Percentiles rank a stretch among this genome's conserved stretches.
Conservation (phyloP, 2,329 filamentous ascomycete species). For the Achaetomium macrosporum region DNA sequence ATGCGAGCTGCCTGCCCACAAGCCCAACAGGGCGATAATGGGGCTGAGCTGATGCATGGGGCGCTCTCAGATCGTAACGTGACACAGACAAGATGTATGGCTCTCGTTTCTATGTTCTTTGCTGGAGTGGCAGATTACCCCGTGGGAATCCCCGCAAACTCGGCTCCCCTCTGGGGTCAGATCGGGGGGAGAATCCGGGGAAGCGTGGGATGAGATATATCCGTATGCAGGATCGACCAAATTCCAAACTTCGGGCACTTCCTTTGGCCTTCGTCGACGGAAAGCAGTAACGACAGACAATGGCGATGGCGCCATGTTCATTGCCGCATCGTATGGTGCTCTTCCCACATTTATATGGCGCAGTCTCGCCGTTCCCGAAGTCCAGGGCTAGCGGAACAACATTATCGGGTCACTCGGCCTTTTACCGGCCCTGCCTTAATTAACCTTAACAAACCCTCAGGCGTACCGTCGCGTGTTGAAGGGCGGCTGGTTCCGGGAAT, state of each 20-base stretch:
- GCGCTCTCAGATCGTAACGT: slow-evolving; percentile 6
- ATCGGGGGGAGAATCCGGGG: slow-evolving; percentile 22
- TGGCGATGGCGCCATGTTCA: slow-evolving; percentile 17
- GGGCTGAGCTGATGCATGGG: slow-evolving; percentile 15
- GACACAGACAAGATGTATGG: slow-evolving; percentile 4
- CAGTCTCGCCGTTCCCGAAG: not conserved
- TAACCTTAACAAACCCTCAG: not conserved
- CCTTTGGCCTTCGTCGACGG: slow-evolving; percentile 6
- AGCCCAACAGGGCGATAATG: slow-evolving; percentile 19
- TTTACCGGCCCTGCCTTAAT: slow-evolving; percentile 21
- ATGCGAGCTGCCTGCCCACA: slow-evolving; percentile 8
- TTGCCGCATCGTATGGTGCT: slow-evolving; percentile 19
- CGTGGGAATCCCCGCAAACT: slow-evolving; percentile 11
- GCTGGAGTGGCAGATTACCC: not conserved
- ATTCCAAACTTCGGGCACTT: slow-evolving; percentile 6
- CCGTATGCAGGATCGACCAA: slow-evolving; percentile 7
- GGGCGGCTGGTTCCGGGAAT: slow-evolving; percentile 17
- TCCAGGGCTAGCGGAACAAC: slow-evolving; percentile 12
- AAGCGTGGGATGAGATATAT: slow-evolving; percentile 21
- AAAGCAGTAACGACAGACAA: slow-evolving; percentile 15
- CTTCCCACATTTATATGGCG: slow-evolving; percentile 20
- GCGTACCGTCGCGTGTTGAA: not conserved
- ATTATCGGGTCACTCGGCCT: slow-evolving; percentile 20
- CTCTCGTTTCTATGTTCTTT: too few relatives aligned
- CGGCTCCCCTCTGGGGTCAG: slow-evolving; percentile 14